Base-by-base conservation (phyloP, 352 stramenopile species). In the Phytophthora crassamura region DNA sequence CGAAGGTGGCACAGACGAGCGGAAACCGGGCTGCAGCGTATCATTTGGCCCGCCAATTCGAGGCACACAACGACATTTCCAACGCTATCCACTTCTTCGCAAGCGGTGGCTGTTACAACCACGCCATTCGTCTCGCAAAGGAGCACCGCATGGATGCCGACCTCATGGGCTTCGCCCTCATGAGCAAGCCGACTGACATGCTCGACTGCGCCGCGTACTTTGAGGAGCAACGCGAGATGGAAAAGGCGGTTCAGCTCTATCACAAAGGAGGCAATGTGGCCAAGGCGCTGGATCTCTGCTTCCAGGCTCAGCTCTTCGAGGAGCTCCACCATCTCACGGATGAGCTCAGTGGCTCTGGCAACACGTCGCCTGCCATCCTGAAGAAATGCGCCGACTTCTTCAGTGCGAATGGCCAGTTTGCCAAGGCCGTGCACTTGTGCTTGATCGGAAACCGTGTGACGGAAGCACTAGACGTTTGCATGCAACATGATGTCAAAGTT, bases 161-260 rank as follows among this genome's bases (percentile, higher is more conserved):
- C 40, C 80, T 98, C 59, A 94, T 98, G 81, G 86, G 81, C 32
- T 98, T 97, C 42, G 94, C 95, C 4, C 77, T 98, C 4, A 91
- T 97, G 75, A 96, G 84, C 57, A 89, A 89, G 32, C 77, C 87
- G 3, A 84, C 72, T 35, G 81, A 96, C 58, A 97, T 97, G 81
- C 72, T 97, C 18, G 91, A 97, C 30, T 97, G 89, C 48, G 94
- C 94, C 5, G 62, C 77, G 30, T 98, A 98, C 68, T 98, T 98
- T 59, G 93, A 98, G 64, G 57, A 74, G 9, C 95, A 97, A 22
- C 82, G 86, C n/a, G 89, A 97, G 50, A 89, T 95, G 70, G 93
- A 98, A 51, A 98, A 98, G 52, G 95, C 96, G 0, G 93, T 98
- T 35, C 85, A 97, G 55, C 80, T 99, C 0, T 98, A 97, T 63